phyloP scores from a whole-genome alignment of 2,329 filamentous ascomycete genomes.

The Monosporascus ibericus region DNA sequence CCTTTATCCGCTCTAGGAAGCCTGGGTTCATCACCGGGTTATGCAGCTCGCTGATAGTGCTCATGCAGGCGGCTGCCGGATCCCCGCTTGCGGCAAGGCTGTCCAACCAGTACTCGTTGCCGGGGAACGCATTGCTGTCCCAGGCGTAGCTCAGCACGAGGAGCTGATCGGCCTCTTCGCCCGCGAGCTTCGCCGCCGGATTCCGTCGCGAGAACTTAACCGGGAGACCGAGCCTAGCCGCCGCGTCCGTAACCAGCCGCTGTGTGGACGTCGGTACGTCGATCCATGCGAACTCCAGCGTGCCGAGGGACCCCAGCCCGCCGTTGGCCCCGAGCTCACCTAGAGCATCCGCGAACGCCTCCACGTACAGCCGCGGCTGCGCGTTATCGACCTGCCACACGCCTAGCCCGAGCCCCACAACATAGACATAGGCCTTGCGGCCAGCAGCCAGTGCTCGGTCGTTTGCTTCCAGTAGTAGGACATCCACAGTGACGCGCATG shows the following conservation, averaged over 20 bases:
- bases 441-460: slow-evolving; percentile 13
- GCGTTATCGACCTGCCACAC: slow-evolving; percentile 12
- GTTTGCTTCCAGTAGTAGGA: slow-evolving; percentile 25
- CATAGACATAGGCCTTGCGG: slow-evolving; percentile 22
- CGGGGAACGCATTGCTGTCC: slow-evolving; percentile 27
- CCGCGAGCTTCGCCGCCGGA: slow-evolving; percentile 19
- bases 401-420: slow-evolving; percentile 27
- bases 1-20: slow-evolving; percentile 17
- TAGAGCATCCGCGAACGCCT: slow-evolving; percentile 14
- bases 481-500: slow-evolving; percentile 19
- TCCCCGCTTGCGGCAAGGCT: slow-evolving; percentile 19
- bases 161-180: slow-evolving; percentile 10
- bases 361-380: slow-evolving; percentile 15
- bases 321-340: slow-evolving; percentile 1
- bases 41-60: slow-evolving; percentile 26
- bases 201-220: slow-evolving; percentile 18
- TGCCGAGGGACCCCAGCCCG: slow-evolving; percentile 12
- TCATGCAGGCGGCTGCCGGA: slow-evolving; percentile 28
- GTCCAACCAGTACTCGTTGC: slow-evolving; percentile 27
- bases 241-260: neutral
- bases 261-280: neutral
- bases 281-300: slow-evolving; percentile 21
- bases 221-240: slow-evolving; percentile 4
- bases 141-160: slow-evolving; percentile 27
- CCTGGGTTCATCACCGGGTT: slow-evolving; percentile 24